Evolutionary conservation across 2,329 filamentous ascomycete genomes (phyloP), one percentile per base, ranked within the genome.

Genomic region (Ustilaginoidea virens): DNA sequence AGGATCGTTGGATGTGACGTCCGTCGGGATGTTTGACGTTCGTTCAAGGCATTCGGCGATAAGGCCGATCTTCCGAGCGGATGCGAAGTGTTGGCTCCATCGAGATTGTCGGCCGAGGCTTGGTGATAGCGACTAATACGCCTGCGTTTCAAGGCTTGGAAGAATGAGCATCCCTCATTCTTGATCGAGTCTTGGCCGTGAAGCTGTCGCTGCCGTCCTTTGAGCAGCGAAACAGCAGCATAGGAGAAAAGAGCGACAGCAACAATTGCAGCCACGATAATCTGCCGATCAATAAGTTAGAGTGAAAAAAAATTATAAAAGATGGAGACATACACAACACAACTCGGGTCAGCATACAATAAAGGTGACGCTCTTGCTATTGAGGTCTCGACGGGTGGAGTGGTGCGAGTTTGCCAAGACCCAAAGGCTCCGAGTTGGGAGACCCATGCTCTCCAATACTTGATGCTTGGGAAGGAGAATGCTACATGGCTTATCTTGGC

Each of bases 41-140:
- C n/a, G 31, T 12, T 37, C 27, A 30, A 34, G 33, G 15, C 40
- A 11, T 9, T 17, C 4, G 23, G 10, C 4, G 18, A 16, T 29
- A 30, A 32, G 29, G 33, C 28, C 36, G 30, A 37, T 14, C 37
- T 21, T 33, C 42, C 36, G 26, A 50, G 44, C 25, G 36, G 41
- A 27, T 46, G 47, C 7, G 45, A 41, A 25, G 37, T 38, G 14
- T 35, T 11, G 14, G 19, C 25, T 13, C 33, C 33, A 3, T 32
- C 41, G n/a, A 39, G 39, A 25, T 52, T 48, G 22, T 48, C 43
- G 11, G 38, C 41, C 15, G 43, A 34, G 18, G 52, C 44, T 29
- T 46, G 49, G 23, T 51, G 35, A 33, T 56, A 56, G 28, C 34
- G 36, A 11, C 33, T 29, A 16, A 37, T 39, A 26, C 23, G 27